Evolutionary conservation across 2,329 filamentous ascomycete species (phyloP), one percentile per base, ranked within the genome.

Genomic region (Exophiala sp.): DNA sequence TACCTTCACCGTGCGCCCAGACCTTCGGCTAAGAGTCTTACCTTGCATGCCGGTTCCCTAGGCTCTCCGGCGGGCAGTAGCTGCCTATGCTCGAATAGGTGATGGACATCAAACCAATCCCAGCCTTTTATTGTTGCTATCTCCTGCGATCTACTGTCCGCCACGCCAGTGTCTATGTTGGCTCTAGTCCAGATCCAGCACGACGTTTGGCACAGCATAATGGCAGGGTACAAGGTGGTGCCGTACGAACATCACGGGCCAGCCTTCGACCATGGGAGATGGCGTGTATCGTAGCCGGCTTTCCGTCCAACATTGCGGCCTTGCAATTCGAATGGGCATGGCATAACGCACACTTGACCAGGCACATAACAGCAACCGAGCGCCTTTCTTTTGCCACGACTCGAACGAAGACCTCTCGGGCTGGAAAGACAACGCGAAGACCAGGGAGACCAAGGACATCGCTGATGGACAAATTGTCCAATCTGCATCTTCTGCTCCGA

Each of bases 311-410:
- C 65, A 83, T 92, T 34, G 90, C 89, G 0, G 94, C 94, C 1
- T 73, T 99, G 59, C 92, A 97, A 66, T 97, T 99, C 67, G 92
- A 97, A 77, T 96, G 92, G 92, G 91, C 92, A 36, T 87, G 95
- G 78, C 89, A 89, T 61, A 91, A 97, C 67, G 83, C 91, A 1
- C 87, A 94, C 66, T 69, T 86, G 33, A 91, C 91, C 4, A 76
- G 87, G 33, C 91, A 95, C 67, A 90, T 96, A 53, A 80, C 87
- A 10, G 71, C 78, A 10, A 76, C 80, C 32, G 78, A 83, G 38
- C 56, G 62, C 41, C 51, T 65, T 12, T 61, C 58, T 3, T 61
- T 62, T 44, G 55, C 62, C 12, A 60, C 56, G 7, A 59, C 56
- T 7, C 56, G 54, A 4, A 54, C 49, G 5, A 63, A 60, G 46